These are phyloP conservation scores for Cavenderia fasciculata DNA, from an alignment of 78 protist genomes.

Conservation along the genomic window DNA sequence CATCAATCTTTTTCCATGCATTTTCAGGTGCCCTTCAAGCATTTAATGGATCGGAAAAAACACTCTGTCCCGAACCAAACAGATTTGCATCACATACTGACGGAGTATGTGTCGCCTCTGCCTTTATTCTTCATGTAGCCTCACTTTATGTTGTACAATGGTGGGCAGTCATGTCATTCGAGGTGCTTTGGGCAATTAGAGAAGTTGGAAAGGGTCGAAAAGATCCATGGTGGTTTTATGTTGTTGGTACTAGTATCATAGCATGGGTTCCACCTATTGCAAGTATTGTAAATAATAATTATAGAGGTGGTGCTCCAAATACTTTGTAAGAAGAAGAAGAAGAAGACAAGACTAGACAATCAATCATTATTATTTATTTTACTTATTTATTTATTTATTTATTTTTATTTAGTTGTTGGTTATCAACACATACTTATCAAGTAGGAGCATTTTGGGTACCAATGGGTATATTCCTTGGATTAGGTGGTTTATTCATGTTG, in stretches of 20 bases:
- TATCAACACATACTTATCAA: neutral
- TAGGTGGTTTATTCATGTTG: slow-evolving; percentile 3
- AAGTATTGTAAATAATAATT: neutral
- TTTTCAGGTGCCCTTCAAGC: slow-evolving; percentile 15
- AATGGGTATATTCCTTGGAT: neutral
- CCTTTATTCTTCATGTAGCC: slow-evolving; percentile 22
- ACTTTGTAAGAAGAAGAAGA: too few relatives aligned
- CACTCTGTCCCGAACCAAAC: slow-evolving; percentile 27
- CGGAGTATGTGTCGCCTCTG: slow-evolving; percentile 26
- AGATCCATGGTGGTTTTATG: neutral
- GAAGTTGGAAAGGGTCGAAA: too few relatives aligned
- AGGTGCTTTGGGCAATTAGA: slow-evolving; percentile 13
- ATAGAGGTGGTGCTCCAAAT: neutral
- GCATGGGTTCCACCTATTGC: slow-evolving; percentile 6
- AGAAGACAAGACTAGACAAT: too few relatives aligned
- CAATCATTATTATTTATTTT: too few relatives aligned
- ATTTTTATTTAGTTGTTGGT: too few relatives aligned
- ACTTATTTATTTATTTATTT: too few relatives aligned
- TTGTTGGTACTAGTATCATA: neutral
- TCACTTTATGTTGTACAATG: slow-evolving; percentile 22
- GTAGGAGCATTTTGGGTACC: slow-evolving; percentile 34
- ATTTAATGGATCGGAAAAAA: slow-evolving; percentile 52
- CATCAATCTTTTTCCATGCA: neutral
- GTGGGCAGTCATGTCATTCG: slow-evolving; percentile 29
- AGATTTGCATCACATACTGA: slow-evolving; percentile 5